A percentile compares a stretch with the other conserved stretches of the same genome.
These are phyloP conservation scores for Pseudoperonospora humuli DNA, from an alignment of 352 stramenopile species.

Conservation along the genomic window DNA sequence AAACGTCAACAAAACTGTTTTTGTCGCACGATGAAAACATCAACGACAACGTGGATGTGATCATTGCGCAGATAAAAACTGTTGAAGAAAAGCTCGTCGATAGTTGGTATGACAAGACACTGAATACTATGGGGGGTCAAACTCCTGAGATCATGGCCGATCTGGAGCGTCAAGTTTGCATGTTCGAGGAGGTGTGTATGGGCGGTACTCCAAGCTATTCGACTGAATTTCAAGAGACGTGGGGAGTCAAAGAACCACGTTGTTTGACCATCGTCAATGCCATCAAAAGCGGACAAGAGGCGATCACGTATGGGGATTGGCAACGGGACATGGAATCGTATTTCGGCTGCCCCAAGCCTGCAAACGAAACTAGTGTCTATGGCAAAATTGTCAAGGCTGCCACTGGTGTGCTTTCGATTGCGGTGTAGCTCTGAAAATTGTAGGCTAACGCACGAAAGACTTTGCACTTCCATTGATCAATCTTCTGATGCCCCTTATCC, in stretches of 20 bases:
- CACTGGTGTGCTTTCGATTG: no score
- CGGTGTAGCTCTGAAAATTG: no score
- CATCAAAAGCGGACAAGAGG: slow-evolving; percentile 28
- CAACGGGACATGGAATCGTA: slow-evolving; percentile 29
- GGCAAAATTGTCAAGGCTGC: no score
- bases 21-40: no score
- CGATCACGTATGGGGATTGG: slow-evolving; percentile 26
- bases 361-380: slow-evolving; percentile 19
- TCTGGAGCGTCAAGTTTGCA: slow-evolving; percentile 43
- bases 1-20: no score
- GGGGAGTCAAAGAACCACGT: slow-evolving; percentile 27
- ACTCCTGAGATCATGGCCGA: slow-evolving; percentile 30
- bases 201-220: slow-evolving; percentile 35
- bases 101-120: slow-evolving; percentile 34
- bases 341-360: slow-evolving; percentile 35
- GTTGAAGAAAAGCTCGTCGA: slow-evolving; percentile 22
- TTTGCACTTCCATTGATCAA: no score
- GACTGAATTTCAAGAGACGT: slow-evolving; percentile 35
- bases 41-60: slow-evolving; percentile 29
- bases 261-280: slow-evolving; percentile 40
- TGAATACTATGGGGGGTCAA: slow-evolving; percentile 24
- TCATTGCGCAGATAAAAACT: slow-evolving; percentile 20
- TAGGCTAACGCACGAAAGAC: no score
- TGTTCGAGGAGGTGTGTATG: slow-evolving; percentile 47
- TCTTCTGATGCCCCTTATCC: no score